Conservation (phyloP, 2,329 filamentous ascomycete genomes). For the Setomelanomma holmii region DNA sequence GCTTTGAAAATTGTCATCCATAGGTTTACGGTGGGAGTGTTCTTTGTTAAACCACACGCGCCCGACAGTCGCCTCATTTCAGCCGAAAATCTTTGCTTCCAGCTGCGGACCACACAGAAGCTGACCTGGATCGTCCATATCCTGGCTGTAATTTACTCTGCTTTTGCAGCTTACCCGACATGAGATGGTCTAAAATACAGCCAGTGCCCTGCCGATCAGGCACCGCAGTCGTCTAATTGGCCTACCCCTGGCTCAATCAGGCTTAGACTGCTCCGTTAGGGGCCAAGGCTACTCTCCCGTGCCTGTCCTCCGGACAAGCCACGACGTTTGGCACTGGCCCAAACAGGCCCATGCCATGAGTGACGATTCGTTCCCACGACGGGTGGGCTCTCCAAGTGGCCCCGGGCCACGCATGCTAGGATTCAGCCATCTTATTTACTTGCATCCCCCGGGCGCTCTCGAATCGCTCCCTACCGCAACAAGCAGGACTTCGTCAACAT, state of each 20-base stretch:
- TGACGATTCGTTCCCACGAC: slow-evolving; percentile 43
- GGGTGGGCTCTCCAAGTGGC: slow-evolving; percentile 35
- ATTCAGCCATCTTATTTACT: slow-evolving; percentile 47
- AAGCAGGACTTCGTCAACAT: slow-evolving; percentile 48
- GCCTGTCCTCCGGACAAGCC: slow-evolving; percentile 38
- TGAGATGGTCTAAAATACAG: slow-evolving; percentile 32
- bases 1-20: neutral
- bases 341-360: slow-evolving; percentile 40
- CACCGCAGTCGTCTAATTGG: slow-evolving; percentile 40
- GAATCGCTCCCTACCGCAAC: slow-evolving; percentile 36
- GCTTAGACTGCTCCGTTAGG: slow-evolving; percentile 24
- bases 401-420: slow-evolving; percentile 33
- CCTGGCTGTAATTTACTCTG: slow-evolving; percentile 39
- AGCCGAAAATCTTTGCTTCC: slow-evolving; percentile 30
- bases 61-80: slow-evolving; percentile 19
- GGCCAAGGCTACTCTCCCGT: slow-evolving; percentile 30
- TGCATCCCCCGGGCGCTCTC: slow-evolving; percentile 40
- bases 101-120: slow-evolving; percentile 10
- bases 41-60: slow-evolving; percentile 13
- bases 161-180: slow-evolving; percentile 35
- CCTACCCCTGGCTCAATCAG: slow-evolving; percentile 25
- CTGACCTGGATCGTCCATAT: slow-evolving; percentile 25
- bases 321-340: slow-evolving; percentile 42
- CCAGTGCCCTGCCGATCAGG: slow-evolving; percentile 42
- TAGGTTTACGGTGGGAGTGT: neutral